Evolutionary conservation across 2,329 filamentous ascomycete species (phyloP), one percentile per base, ranked within the genome.

Genomic region (Escovopsis sp.): DNA sequence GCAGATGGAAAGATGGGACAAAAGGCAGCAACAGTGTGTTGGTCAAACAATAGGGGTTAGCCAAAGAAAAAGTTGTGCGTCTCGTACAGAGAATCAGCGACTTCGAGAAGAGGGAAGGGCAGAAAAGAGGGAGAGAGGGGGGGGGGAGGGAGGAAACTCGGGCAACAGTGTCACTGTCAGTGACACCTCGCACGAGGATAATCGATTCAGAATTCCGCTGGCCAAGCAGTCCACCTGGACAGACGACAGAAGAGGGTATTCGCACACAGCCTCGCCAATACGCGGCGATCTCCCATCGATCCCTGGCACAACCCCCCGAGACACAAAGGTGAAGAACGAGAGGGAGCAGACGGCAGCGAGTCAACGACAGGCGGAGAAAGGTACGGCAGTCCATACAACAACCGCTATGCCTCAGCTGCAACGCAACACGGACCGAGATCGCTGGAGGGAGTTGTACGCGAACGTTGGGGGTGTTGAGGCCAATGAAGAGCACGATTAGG

Each of bases 391-490:
- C 36, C 40, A 33, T 10, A 30, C 37, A 36, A 40, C 18, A 40
- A 38, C 41, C 41, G 41, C 40, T 42, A 36, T 32, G 36, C 36
- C 40, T 41, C 38, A 42, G 44, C 38, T 43, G 44, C 44, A 45
- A 45, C 44, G 44, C 39, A 41, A 40, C 44, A 45, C 44, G 37
- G 34, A 39, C 10, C 37, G 36, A 34, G 33, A 23, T 38, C n/a
- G 38, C 40, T 38, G 37, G 37, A 41, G 34, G 44, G 30, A 43
- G 44, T 45, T 38, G 44, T 41, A 45, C 44, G 40, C 38, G 41
- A 45, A 37, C 23, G 30, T 11, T n/a, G 35, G 35, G 23, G 12
- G 28, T 30, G 28, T 15, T 6, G 28, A 30, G 23, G 41, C 38
- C 38, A 40, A 32, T 40, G 28, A 40, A 38, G 12, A 38, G 11